Percentiles rank a stretch among this genome's conserved stretches.
Evolutionary conservation across 192 early-diverging fungal species (phyloP).

Genomic region (Dimargaris verticillata): DNA sequence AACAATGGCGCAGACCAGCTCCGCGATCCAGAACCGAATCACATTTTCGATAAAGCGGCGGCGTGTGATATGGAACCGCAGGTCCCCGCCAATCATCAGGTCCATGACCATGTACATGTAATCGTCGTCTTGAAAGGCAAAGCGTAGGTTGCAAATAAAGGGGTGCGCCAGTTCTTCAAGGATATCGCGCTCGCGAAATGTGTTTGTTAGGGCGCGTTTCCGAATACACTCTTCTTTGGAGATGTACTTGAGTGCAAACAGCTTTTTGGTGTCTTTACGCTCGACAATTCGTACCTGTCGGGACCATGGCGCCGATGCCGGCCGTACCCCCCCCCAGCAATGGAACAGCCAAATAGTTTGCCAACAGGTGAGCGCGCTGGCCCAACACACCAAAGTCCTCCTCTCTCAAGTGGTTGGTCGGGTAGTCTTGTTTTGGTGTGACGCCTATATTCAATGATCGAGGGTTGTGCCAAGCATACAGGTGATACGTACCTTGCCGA

Average conservation of each 20-base stretch:
- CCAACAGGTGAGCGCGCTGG: too few species aligned
- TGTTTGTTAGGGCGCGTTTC: conserved; percentile 74
- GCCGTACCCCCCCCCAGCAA: too few species aligned
- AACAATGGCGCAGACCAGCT: conserved; percentile 59
- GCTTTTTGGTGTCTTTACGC: conserved; percentile 54
- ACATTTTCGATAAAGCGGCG: conserved; percentile 54
- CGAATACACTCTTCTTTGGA: conserved; percentile 84
- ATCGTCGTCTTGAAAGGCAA: conserved; percentile 90
- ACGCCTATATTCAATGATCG: neutral
- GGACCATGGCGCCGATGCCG: too few species aligned
- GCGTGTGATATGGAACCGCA: conserved; percentile 60
- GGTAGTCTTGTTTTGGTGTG: too few species aligned
- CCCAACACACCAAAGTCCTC: too few species aligned
- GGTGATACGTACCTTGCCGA: conserved; percentile 63
- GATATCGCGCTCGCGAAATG: conserved; percentile 75
- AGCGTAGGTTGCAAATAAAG: conserved; percentile 79
- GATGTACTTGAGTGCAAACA: conserved; percentile 95
- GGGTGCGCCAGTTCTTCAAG: conserved; percentile 74
- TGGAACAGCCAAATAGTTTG: too few species aligned
- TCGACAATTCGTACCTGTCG: conserved; percentile 73
- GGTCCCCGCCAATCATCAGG: conserved; percentile 87
- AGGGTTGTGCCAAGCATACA: neutral
- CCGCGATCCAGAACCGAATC: conserved; percentile 76
- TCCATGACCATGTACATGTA: conserved; percentile 88
- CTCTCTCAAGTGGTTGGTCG: too few species aligned